Conservation (phyloP, 1,284 basidiomycete genomes). For the Cryptococcus hybrid region DNA sequence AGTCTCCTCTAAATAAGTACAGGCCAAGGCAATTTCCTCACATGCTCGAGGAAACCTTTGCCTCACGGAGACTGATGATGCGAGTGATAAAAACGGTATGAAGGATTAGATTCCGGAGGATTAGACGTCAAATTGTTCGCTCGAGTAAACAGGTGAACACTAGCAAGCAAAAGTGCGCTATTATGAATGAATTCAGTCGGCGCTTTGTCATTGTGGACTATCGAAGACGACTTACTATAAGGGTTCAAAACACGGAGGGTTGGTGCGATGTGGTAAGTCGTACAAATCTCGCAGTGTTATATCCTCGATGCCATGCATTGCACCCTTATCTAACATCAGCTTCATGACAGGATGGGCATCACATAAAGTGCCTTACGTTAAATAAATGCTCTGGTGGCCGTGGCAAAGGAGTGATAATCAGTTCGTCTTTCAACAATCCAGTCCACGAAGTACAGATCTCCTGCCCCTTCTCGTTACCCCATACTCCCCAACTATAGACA, state of each 20-base stretch:
- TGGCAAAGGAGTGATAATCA: constrained; percentile 25
- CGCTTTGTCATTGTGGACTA: too few relatives aligned
- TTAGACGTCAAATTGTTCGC: constrained; percentile 6
- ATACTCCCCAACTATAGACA: constrained; percentile 24
- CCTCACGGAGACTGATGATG: background rate
- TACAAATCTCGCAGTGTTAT: constrained; percentile 17
- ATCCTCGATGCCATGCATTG: constrained; percentile 8
- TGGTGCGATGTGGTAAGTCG: constrained; percentile 4
- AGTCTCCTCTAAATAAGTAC: constrained; percentile 6
- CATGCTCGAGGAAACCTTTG: constrained; percentile 19
- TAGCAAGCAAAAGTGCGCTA: constrained; percentile 1
- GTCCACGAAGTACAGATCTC: constrained; percentile 15
- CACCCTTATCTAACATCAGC: background rate
- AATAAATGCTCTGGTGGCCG: constrained; percentile 14
- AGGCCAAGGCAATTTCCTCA: constrained; percentile 15
- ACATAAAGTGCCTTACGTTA: constrained; percentile 8
- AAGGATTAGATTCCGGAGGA: constrained; percentile 1
- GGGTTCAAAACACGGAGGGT: background rate
- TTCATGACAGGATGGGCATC: too few relatives aligned
- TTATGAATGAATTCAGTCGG: background rate
- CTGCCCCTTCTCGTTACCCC: constrained; percentile 24
- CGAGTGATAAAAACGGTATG: constrained; percentile 4
- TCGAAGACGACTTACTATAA: constrained; percentile 6
- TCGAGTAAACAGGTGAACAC: constrained; percentile 7
- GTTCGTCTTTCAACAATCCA: constrained; percentile 16